Percentiles rank a stretch among this genome's conserved stretches.
phyloP scores from a whole-genome alignment of 2,329 filamentous ascomycete genomes.

The Ceratocystiopsis sp. region DNA sequence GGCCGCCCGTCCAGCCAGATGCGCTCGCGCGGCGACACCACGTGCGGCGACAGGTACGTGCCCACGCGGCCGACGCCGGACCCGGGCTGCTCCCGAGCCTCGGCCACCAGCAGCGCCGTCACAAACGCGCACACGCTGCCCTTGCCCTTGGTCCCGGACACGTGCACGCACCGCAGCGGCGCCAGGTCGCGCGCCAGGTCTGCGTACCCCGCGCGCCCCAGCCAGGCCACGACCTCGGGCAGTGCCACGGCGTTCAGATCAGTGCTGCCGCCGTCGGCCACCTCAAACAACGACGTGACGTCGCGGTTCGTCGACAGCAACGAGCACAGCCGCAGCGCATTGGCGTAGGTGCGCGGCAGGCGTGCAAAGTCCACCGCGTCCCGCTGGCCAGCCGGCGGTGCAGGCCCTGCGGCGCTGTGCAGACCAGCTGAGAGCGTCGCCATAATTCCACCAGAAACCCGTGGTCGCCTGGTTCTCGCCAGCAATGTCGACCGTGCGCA shows the following conservation, averaged over 20 bases:
- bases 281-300: conserved; percentile 33
- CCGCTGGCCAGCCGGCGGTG: too few species aligned
- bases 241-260: conserved; percentile 56
- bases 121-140: conserved; percentile 76
- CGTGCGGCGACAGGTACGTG: conserved; percentile 73
- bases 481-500: too few species aligned
- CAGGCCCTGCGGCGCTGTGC: background rate
- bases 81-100: background rate
- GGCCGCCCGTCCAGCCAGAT: conserved; percentile 65
- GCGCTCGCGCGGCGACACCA: conserved; percentile 67
- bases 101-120: conserved; percentile 51
- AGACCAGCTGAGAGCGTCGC: conserved; percentile 1
- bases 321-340: conserved; percentile 58
- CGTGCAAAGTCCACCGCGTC: conserved; percentile 6
- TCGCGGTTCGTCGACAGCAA: conserved; percentile 66
- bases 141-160: conserved; percentile 90
- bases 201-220: conserved; percentile 57
- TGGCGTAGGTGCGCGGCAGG: conserved; percentile 31
- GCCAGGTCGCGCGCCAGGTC: conserved; percentile 21
- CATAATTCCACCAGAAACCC: background rate
- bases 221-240: conserved; percentile 69
- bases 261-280: conserved; percentile 18
- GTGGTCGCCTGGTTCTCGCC: too few species aligned
- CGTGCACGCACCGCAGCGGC: conserved; percentile 46
- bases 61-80: conserved; percentile 33